Evolutionary conservation across 805 yeast genomes (phyloP).

Genomic region (Wickerhamiella azymoides): DNA sequence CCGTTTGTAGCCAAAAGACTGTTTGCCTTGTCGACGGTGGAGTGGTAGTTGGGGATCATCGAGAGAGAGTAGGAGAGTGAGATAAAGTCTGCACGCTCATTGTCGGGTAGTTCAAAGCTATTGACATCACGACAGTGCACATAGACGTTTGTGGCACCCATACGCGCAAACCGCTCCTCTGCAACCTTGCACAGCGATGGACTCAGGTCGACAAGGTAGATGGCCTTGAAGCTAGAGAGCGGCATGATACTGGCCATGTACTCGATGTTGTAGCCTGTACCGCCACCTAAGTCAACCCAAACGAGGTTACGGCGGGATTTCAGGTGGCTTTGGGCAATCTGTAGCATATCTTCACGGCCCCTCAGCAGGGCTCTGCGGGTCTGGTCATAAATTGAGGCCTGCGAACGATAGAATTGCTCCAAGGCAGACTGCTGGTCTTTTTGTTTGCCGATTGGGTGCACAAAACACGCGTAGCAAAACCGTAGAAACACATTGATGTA

Average conservation of each 20-base stretch:
- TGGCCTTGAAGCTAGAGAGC: slow-evolving; percentile 41
- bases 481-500: slow-evolving; percentile 11
- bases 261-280: slow-evolving; percentile 74
- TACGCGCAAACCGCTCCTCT: slow-evolving; percentile 35
- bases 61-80: slow-evolving; percentile 72
- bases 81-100: slow-evolving; percentile 44
- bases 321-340: slow-evolving; percentile 44
- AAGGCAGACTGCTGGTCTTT: slow-evolving; percentile 43
- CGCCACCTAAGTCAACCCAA: slow-evolving; percentile 52
- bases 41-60: slow-evolving; percentile 74
- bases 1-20: slow-evolving; percentile 42
- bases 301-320: slow-evolving; percentile 23
- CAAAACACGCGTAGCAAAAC: slow-evolving; percentile 39
- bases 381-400: slow-evolving; percentile 62
- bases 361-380: slow-evolving; percentile 53
- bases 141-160: slow-evolving; percentile 46
- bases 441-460: slow-evolving; percentile 39
- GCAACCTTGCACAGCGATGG: slow-evolving; percentile 70
- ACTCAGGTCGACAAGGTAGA: slow-evolving; percentile 62
- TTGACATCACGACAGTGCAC: slow-evolving; percentile 66
- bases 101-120: slow-evolving; percentile 40
- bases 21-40: slow-evolving; percentile 57
- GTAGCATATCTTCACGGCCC: slow-evolving; percentile 55
- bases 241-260: slow-evolving; percentile 47
- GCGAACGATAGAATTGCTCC: slow-evolving; percentile 60